Conservation (phyloP, 202 grass and related monocot genomes). For the Zizania palustris region DNA sequence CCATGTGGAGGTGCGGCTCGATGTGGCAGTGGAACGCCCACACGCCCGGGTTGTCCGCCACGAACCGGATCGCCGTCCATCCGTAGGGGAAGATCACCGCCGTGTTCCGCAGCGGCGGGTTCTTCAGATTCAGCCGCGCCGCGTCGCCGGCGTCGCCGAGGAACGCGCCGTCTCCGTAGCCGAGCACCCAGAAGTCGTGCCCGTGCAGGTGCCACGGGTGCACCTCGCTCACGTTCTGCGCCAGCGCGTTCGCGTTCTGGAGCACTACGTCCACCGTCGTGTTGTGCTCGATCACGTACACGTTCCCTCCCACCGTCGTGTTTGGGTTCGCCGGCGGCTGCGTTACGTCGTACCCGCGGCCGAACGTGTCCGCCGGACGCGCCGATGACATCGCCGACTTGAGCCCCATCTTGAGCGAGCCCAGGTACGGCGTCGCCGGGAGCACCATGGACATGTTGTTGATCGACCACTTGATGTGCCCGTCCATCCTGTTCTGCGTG, state of each 20-base stretch:
- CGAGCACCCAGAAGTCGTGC: constrained; percentile 75
- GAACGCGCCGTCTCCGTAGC: constrained; percentile 62
- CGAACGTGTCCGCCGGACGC: constrained; percentile 54
- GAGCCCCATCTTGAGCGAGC: constrained; percentile 62
- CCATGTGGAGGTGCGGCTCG: constrained; percentile 73
- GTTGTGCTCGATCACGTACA: constrained; percentile 48
- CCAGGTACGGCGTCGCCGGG: constrained; percentile 72
- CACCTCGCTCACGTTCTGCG: constrained; percentile 63
- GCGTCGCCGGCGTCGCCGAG: constrained; percentile 36
- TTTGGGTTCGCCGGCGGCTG: constrained; percentile 63
- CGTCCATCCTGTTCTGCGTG: constrained; percentile 75
- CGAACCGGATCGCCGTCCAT: constrained; percentile 62
- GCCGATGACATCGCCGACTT: constrained; percentile 46
- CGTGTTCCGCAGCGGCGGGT: constrained; percentile 70
- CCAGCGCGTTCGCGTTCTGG: constrained; percentile 75
- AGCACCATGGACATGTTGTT: constrained; percentile 81
- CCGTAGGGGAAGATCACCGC: constrained; percentile 70
- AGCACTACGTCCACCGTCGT: constrained; percentile 66
- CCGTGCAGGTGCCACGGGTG: constrained; percentile 77
- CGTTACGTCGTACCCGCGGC: constrained; percentile 54
- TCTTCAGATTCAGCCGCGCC: constrained; percentile 48
- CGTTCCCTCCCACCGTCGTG: constrained; percentile 48
- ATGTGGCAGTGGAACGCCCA: constrained; percentile 85
- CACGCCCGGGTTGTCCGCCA: constrained; percentile 65
- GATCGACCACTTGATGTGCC: constrained; percentile 64